Evolutionary conservation across 83 land plant species (phyloP).

Genomic region (Thuja plicata): DNA sequence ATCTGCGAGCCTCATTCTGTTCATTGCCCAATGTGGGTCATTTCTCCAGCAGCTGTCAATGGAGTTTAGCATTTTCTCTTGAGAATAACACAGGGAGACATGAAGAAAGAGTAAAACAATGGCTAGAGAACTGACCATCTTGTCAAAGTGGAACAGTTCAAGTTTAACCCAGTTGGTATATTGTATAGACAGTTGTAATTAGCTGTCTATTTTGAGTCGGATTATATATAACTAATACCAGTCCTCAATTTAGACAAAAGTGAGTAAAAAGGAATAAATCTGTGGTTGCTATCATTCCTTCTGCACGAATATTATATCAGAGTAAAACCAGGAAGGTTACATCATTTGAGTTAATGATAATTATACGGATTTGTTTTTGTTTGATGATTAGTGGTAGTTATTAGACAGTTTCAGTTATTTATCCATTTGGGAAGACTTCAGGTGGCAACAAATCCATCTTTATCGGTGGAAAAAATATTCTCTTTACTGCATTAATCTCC

Average conservation of each 20-base stretch:
- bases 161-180: not conserved
- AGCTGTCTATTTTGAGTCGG: too few relatives aligned
- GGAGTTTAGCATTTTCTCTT: constrained; percentile 2
- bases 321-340: too few relatives aligned
- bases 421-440: not conserved
- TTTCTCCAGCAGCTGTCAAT: constrained; percentile 41
- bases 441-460: not conserved
- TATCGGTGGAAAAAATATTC: not conserved
- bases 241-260: too few relatives aligned
- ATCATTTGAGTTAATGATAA: too few relatives aligned
- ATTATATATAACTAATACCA: too few relatives aligned
- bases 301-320: too few relatives aligned
- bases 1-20: constrained; percentile 34
- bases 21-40: constrained; percentile 20
- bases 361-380: too few relatives aligned
- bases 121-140: not conserved
- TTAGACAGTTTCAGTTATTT: too few relatives aligned
- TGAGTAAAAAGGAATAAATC: too few relatives aligned
- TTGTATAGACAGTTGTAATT: too few relatives aligned
- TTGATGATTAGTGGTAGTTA: too few relatives aligned
- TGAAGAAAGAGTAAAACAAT: not conserved
- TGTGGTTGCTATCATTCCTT: too few relatives aligned
- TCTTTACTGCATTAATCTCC: not conserved
- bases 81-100: not conserved
- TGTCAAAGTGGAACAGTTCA: not conserved